A percentile compares a stretch with the other conserved stretches of the same genome.
phyloP scores from a whole-genome alignment of 257 asterid genomes.

The Solanum paucissectum region DNA sequence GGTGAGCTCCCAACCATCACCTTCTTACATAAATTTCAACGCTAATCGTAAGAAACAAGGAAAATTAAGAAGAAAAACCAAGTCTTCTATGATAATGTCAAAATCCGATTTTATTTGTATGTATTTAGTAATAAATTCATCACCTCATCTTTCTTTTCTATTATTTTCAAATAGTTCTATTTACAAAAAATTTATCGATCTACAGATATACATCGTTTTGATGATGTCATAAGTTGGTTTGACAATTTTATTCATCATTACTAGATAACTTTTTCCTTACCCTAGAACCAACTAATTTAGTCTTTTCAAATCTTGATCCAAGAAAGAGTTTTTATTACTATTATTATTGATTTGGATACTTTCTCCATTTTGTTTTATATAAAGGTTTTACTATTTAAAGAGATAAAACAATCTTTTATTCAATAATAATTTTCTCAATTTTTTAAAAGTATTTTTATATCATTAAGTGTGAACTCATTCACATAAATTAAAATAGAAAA shows the following conservation, averaged over 20 bases:
- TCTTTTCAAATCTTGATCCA: background rate
- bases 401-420: background rate
- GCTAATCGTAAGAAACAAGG: background rate
- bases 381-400: background rate
- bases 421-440: background rate
- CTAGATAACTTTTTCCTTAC: background rate
- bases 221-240: background rate
- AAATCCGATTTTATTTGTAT: background rate
- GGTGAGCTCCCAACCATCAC: background rate
- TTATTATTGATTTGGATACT: background rate
- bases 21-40: background rate
- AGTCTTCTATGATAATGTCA: background rate
- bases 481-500: background rate
- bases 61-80: background rate
- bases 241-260: too few species aligned
- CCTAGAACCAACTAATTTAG: background rate
- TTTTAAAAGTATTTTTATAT: background rate
- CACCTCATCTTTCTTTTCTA: background rate
- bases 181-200: too few species aligned
- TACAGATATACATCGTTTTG: background rate
- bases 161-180: background rate
- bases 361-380: background rate
- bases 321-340: too few species aligned
- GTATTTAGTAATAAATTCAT: background rate
- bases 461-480: background rate